A percentile compares a stretch with the other conserved stretches of the same genome.
Conservation (phyloP, 2,329 filamentous ascomycete species). For the Onygenales sp. region DNA sequence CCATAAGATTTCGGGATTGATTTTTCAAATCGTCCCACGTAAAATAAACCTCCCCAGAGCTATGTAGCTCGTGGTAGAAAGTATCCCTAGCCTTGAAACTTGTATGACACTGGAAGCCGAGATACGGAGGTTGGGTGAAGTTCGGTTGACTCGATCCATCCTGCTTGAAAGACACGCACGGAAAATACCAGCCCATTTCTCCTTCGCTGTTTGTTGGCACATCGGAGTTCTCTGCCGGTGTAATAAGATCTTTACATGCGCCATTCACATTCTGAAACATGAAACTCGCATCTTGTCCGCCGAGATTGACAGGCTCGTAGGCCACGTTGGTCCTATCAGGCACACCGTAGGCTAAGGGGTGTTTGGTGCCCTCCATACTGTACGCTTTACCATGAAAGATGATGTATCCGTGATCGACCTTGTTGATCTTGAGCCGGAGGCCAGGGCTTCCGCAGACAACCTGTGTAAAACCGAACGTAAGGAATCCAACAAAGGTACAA, state of each 20-base stretch:
- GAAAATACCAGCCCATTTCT: constrained; percentile 93
- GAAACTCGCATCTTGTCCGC: constrained; percentile 90
- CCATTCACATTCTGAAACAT: constrained; percentile 98
- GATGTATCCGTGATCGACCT: constrained; percentile 76
- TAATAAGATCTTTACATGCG: constrained; percentile 87
- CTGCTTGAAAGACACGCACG: constrained; percentile 83
- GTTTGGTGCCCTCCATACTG: constrained; percentile 64
- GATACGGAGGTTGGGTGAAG: constrained; percentile 61
- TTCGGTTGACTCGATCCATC: constrained; percentile 79
- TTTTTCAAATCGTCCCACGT: constrained; percentile 94
- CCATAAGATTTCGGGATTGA: constrained; percentile 75
- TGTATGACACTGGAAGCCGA: constrained; percentile 86
- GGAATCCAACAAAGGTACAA: constrained; percentile 80
- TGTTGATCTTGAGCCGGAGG: constrained; percentile 67
- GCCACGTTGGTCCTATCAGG: constrained; percentile 66
- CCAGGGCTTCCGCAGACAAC: constrained; percentile 70
- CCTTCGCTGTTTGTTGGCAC: constrained; percentile 65
- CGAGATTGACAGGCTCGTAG: constrained; percentile 70
- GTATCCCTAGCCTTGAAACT: constrained; percentile 54
- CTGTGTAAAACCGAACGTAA: constrained; percentile 93
- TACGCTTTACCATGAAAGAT: constrained; percentile 93
- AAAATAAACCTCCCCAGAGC: constrained; percentile 83
- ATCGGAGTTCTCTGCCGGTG: constrained; percentile 56
- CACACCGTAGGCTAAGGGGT: constrained; percentile 74
- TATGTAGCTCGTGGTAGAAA: constrained; percentile 60